phyloP scores from a whole-genome alignment of 2,329 filamentous ascomycete species.

The Coniochaeta sp. region DNA sequence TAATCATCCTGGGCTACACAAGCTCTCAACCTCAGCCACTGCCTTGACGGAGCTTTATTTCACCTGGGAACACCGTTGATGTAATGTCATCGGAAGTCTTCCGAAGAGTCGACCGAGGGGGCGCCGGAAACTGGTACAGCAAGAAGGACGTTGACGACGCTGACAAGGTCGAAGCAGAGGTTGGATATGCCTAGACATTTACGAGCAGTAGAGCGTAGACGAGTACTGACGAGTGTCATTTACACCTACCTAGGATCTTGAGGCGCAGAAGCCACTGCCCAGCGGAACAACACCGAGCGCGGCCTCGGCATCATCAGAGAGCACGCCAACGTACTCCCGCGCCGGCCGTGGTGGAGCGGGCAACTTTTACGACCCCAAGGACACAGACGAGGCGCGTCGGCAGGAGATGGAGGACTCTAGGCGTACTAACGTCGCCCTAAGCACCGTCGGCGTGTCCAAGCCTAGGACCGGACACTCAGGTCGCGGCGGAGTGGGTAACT shows the following conservation, averaged over 20 bases:
- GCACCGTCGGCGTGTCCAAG: conserved; percentile 21
- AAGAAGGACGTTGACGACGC: conserved; percentile 42
- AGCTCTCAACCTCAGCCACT: neutral
- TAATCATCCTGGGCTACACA: neutral
- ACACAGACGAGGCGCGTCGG: conserved; percentile 21
- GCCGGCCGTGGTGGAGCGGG: conserved; percentile 55
- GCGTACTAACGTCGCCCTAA: conserved; percentile 25
- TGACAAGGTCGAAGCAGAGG: conserved; percentile 15
- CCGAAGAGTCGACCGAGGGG: conserved; percentile 50
- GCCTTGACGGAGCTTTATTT: neutral
- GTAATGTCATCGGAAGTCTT: conserved; percentile 29
- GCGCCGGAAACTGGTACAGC: conserved; percentile 55
- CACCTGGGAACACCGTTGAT: neutral
- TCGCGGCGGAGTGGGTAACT: conserved; percentile 53
- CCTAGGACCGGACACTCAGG: conserved; percentile 26
- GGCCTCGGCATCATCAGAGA: neutral
- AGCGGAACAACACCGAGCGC: conserved; percentile 4
- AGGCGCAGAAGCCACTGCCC: conserved; percentile 19
- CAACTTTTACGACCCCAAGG: conserved; percentile 41
- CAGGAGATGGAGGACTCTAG: conserved; percentile 25
- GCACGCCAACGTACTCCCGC: conserved; percentile 26
- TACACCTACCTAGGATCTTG: conserved; percentile 17
- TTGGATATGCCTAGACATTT: conserved; percentile 1
- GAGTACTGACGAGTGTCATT: neutral
- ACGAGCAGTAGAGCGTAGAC: neutral